Evolutionary conservation across 164 flowering plant genomes (phyloP), one percentile per base, ranked within the genome.

Genomic region (Vitis cinerea): DNA sequence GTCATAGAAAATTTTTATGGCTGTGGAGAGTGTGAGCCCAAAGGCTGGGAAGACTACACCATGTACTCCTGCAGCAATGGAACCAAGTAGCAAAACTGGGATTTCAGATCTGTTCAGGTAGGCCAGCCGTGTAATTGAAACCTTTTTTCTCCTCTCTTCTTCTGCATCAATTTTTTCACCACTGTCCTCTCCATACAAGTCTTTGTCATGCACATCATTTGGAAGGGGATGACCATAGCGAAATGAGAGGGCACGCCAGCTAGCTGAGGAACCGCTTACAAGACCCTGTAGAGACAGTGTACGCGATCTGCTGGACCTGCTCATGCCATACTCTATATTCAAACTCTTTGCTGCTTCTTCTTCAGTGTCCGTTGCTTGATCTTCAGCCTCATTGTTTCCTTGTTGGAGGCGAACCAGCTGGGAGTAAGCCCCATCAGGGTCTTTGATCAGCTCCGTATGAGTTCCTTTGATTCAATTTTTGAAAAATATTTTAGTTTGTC

Each of bases 381-480:
- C 65, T 60, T 60, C 53, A 12, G 23, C 50, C 14, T 58, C 50
- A 30, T 52, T 44, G 1, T 44, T 13, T 15, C 68, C 63, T 13
- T 65, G 53, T 65, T 72, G 74, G 14, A 72, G 64, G 3, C 65
- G 37, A n/a, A 72, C 30, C 8, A 72, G 59, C 47, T 72, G 74
- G 10, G 59, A 65, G 69, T 72, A 72, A 4, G 69, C 58, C 52
- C 74, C 74, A 11, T 65, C 69, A 11, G 74, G 69, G 30, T 72
- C 64, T 51, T 59, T 49, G 12, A 65, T 59, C 64, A 72, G 17
- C 59, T 72, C 65, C 8, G 12, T 57, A 30, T 72, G 74, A 27
- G 69, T 17, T 13, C 69, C 74, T 31, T 0, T 0, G 4, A 31
- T 31, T 31, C 6, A 31, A 31, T 31, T 31, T 6, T 3, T 31